Percentiles rank a stretch among this genome's conserved stretches.
Evolutionary conservation across 2,329 filamentous ascomycete genomes (phyloP).

Genomic region (Beauveria medogensis): DNA sequence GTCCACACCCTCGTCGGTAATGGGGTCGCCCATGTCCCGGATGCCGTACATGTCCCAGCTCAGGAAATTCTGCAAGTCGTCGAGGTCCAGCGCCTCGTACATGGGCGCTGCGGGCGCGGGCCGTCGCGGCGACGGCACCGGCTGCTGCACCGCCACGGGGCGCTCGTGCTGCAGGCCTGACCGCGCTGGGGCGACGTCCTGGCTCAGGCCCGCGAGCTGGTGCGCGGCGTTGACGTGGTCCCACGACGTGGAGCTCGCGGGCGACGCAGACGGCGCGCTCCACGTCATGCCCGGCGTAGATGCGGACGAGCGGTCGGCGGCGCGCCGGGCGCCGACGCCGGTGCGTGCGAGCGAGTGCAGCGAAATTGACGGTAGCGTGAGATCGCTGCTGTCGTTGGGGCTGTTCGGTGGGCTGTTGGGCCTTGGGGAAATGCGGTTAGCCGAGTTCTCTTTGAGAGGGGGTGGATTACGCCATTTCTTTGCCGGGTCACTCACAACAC

Average conservation of each 20-base stretch:
- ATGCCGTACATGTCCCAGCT: constrained; percentile 34
- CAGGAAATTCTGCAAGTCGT: constrained; percentile 30
- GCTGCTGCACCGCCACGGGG: constrained; percentile 22
- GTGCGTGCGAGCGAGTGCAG: constrained; percentile 17
- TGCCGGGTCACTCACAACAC: constrained; percentile 17
- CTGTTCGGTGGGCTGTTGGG: constrained; percentile 14
- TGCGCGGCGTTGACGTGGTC: constrained; percentile 21
- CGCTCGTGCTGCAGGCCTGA: constrained; percentile 31
- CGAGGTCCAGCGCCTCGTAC: constrained; percentile 29
- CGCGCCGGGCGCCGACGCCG: constrained; percentile 11
- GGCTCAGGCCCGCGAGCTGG: constrained; percentile 19
- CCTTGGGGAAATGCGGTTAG: neutral
- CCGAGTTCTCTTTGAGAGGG: no score
- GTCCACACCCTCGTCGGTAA: constrained; percentile 28
- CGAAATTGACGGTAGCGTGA: constrained; percentile 17
- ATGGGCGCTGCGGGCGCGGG: constrained; percentile 18
- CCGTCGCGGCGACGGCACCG: constrained; percentile 17
- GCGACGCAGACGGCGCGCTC: constrained; percentile 16
- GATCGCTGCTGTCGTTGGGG: constrained; percentile 15
- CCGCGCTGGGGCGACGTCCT: constrained; percentile 17
- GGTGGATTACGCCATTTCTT: neutral
- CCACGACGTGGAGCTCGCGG: constrained; percentile 16
- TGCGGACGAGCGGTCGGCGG: neutral
- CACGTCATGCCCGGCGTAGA: constrained; percentile 13
- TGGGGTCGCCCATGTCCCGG: constrained; percentile 31